Evolutionary conservation across 2,329 filamentous ascomycete species (phyloP).

Genomic region (Stagonosporopsis vannaccii): DNA sequence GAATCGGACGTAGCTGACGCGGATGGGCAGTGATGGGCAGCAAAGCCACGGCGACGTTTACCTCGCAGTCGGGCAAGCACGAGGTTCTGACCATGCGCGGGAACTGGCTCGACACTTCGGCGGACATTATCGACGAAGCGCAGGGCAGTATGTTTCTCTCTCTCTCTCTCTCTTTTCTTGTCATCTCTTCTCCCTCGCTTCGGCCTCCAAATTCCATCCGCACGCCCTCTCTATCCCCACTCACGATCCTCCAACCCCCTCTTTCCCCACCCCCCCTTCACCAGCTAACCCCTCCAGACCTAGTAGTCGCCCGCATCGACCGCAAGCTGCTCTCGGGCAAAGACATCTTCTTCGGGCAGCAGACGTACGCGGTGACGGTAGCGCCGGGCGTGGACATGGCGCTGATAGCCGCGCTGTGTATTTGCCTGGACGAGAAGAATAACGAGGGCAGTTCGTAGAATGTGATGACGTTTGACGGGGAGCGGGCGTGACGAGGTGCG

Average conservation of each 20-base stretch:
- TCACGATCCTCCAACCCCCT: not conserved
- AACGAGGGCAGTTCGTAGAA: slow-evolving; percentile 20
- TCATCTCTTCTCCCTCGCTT: not conserved
- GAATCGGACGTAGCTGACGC: too few relatives aligned
- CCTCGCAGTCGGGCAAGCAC: slow-evolving; percentile 31
- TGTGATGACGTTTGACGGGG: not conserved
- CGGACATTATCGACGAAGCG: slow-evolving; percentile 64
- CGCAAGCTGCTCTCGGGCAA: slow-evolving; percentile 65
- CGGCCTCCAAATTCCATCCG: too few relatives aligned
- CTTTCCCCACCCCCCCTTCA: not conserved
- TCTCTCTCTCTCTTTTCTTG: not conserved
- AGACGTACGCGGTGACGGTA: slow-evolving; percentile 70
- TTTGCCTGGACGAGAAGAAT: slow-evolving; percentile 68
- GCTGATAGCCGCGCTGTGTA: slow-evolving; percentile 70
- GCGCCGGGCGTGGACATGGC: slow-evolving; percentile 72
- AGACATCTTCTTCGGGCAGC: slow-evolving; percentile 66
- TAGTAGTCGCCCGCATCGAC: slow-evolving; percentile 65
- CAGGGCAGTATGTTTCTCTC: slow-evolving; percentile 28
- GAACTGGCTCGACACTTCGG: slow-evolving; percentile 65
- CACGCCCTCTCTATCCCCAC: not conserved
- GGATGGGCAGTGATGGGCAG: slow-evolving; percentile 55
- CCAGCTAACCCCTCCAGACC: slow-evolving; percentile 29
- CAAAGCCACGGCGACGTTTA: slow-evolving; percentile 65
- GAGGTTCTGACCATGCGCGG: slow-evolving; percentile 61
- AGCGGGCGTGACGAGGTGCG: too few relatives aligned